Percentiles rank a stretch among this genome's conserved stretches.
phyloP scores from a whole-genome alignment of 257 asterid genomes.

The Ilex aquifolium region DNA sequence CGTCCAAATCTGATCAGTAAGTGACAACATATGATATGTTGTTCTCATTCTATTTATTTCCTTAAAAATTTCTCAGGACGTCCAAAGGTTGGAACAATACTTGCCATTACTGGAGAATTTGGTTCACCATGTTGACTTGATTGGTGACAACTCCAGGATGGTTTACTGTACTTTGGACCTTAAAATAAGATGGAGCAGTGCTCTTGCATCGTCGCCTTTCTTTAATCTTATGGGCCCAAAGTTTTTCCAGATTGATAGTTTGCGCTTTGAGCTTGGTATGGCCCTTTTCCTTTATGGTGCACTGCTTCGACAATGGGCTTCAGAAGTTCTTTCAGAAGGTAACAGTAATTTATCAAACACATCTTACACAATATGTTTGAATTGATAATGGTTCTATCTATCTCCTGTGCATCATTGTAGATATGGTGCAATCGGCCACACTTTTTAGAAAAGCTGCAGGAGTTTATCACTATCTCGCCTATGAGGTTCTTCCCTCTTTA shows the following conservation, averaged over 20 bases:
- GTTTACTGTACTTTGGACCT: slow-evolving; percentile 32
- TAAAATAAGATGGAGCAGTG: slow-evolving; percentile 58
- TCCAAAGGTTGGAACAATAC: slow-evolving; percentile 59
- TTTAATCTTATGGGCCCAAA: slow-evolving; percentile 31
- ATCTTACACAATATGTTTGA: neutral
- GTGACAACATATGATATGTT: neutral
- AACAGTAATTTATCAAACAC: neutral
- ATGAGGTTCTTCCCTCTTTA: slow-evolving; percentile 28
- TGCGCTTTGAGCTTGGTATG: slow-evolving; percentile 54
- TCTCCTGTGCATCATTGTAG: slow-evolving; percentile 25
- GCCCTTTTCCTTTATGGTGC: slow-evolving; percentile 47
- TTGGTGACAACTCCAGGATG: slow-evolving; percentile 10
- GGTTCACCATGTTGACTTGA: slow-evolving; percentile 22
- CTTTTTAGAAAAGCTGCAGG: slow-evolving; percentile 73
- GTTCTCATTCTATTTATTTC: neutral
- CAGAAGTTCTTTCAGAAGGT: slow-evolving; percentile 50
- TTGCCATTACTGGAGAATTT: slow-evolving; percentile 57
- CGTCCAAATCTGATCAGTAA: no score
- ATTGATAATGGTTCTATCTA: neutral
- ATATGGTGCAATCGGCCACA: slow-evolving; percentile 54
- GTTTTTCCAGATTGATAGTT: slow-evolving; percentile 33
- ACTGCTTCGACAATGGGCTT: slow-evolving; percentile 44
- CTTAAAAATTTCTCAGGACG: slow-evolving; percentile 32
- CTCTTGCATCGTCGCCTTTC: slow-evolving; percentile 30
- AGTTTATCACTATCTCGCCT: slow-evolving; percentile 37